These are phyloP conservation scores for Aspergillus coremiiformis DNA, from an alignment of 495 filamentous ascomycete genomes.

Conservation along the genomic window DNA sequence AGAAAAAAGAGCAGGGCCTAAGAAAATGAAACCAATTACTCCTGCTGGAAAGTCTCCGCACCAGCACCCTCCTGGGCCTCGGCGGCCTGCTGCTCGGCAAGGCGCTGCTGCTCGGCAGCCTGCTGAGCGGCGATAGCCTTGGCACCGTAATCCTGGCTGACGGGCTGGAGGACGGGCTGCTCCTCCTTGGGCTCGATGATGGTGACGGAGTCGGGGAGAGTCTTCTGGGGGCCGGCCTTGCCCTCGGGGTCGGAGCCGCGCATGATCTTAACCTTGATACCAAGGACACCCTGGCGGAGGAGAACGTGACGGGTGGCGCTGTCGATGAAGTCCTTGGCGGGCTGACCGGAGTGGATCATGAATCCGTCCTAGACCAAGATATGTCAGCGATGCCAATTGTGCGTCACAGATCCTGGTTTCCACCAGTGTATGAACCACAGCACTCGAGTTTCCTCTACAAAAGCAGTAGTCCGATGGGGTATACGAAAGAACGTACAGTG, in stretches of 20 bases:
- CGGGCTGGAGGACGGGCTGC: conserved; percentile 83
- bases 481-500: conserved; percentile 55
- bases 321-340: conserved; percentile 99
- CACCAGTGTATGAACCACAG: not conserved
- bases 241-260: conserved; percentile 98
- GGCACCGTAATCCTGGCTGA: conserved; percentile 95
- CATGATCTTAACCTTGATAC: conserved; percentile 99
- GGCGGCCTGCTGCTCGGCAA: conserved; percentile 53
- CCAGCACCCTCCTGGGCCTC: conserved; percentile 37
- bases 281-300: conserved; percentile 96
- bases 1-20: conserved; percentile 27
- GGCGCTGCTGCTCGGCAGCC: conserved; percentile 64
- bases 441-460: not conserved
- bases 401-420: too few species aligned
- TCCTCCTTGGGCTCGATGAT: conserved; percentile 99
- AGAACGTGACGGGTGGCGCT: conserved; percentile 96
- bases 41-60: conserved; percentile 39
- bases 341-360: conserved; percentile 99
- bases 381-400: conserved; percentile 3
- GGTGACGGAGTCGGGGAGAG: conserved; percentile 94
- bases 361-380: conserved; percentile 68
- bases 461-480: not conserved
- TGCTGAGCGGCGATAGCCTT: conserved; percentile 87
- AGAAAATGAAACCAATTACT: conserved; percentile 33
- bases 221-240: conserved; percentile 94